phyloP scores from a whole-genome alignment of 164 flowering plant species.

The Litsea cubeba region DNA sequence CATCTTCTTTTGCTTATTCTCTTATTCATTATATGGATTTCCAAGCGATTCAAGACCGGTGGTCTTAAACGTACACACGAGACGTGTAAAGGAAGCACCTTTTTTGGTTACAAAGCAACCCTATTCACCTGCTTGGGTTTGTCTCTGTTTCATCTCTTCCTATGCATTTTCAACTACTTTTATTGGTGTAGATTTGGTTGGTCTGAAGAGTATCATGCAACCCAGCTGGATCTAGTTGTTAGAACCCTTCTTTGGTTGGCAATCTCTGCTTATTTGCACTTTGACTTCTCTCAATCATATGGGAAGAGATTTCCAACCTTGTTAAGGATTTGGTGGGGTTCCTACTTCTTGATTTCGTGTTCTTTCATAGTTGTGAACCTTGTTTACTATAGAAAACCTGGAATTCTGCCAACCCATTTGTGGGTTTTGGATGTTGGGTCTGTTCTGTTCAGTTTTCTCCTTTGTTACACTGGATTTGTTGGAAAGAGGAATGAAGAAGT shows the following conservation, averaged over 20 bases:
- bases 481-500: constrained; percentile 17
- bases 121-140: constrained; percentile 37
- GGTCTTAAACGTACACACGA: constrained; percentile 16
- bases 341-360: constrained; percentile 19
- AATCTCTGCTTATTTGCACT: constrained; percentile 25
- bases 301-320: constrained; percentile 13
- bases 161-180: constrained; percentile 21
- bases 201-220: constrained; percentile 19
- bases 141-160: too few species aligned
- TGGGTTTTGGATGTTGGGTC: constrained; percentile 23
- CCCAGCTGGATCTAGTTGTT: constrained; percentile 23
- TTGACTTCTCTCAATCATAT: constrained; percentile 14
- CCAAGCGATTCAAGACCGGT: constrained; percentile 18
- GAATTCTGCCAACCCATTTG: constrained; percentile 13
- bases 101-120: constrained; percentile 25
- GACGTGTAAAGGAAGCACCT: constrained; percentile 11
- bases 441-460: constrained; percentile 11
- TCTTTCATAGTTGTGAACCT: constrained; percentile 20
- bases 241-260: constrained; percentile 26
- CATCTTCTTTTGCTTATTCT: constrained; percentile 46
- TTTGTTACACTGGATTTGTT: constrained; percentile 16
- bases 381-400: constrained; percentile 1
- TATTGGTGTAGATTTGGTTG: constrained; percentile 29
- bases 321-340: constrained; percentile 31
- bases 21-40: constrained; percentile 32